Conservation (phyloP, 2,329 filamentous ascomycete species). For the Penicillium sp. region DNA sequence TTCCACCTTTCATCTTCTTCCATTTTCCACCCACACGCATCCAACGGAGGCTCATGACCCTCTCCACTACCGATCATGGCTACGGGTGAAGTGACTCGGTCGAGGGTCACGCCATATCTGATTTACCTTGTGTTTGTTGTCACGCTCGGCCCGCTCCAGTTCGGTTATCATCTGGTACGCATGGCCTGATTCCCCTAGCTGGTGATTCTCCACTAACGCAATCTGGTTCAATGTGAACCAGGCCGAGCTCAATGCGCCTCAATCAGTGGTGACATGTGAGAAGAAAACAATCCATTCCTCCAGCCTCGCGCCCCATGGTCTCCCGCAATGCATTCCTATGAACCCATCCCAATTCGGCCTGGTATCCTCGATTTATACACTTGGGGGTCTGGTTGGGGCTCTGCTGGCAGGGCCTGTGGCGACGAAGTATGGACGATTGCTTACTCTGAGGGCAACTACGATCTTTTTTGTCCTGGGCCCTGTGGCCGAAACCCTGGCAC, state of each 20-base stretch:
- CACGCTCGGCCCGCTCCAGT: constrained; percentile 85
- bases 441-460: constrained; percentile 73
- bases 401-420: constrained; percentile 76
- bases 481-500: constrained; percentile 68
- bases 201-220: not conserved
- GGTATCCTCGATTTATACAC: constrained; percentile 84
- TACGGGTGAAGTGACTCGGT: constrained; percentile 17
- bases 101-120: constrained; percentile 68
- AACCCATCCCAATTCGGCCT: constrained; percentile 74
- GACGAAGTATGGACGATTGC: constrained; percentile 69
- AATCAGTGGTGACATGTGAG: constrained; percentile 87
- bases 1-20: not conserved
- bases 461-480: constrained; percentile 75
- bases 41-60: too few relatives aligned
- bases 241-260: constrained; percentile 93
- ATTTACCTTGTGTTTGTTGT: constrained; percentile 71
- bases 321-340: constrained; percentile 84
- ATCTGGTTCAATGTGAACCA: constrained; percentile 44
- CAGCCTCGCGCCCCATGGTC: constrained; percentile 6
- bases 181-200: not conserved
- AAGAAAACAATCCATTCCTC: constrained; percentile 52
- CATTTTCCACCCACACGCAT: not conserved
- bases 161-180: constrained; percentile 84
- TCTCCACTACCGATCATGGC: too few relatives aligned
- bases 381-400: constrained; percentile 83